These are phyloP conservation scores for Viscum album DNA, from an alignment of 177 flowering plant species.

Conservation along the genomic window DNA sequence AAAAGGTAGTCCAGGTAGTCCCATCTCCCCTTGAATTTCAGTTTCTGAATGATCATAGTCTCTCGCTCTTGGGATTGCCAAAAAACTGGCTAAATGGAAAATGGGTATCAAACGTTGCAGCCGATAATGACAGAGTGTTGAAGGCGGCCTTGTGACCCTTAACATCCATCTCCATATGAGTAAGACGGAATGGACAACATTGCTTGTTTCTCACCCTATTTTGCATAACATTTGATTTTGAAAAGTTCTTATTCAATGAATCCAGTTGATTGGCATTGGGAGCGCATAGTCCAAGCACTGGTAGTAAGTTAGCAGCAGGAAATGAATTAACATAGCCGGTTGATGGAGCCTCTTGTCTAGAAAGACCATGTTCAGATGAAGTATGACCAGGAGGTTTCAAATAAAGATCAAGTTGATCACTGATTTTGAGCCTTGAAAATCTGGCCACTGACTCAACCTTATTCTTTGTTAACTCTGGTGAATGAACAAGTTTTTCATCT, in stretches of 20 bases:
- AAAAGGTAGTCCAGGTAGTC: slow-evolving; percentile 40
- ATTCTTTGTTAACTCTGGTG: slow-evolving; percentile 27
- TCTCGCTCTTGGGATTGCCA: slow-evolving; percentile 28
- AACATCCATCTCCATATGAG: slow-evolving; percentile 23
- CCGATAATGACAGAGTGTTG: slow-evolving; percentile 26
- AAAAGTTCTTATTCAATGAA: slow-evolving; percentile 26
- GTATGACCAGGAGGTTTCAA: slow-evolving; percentile 13
- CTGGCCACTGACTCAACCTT: slow-evolving; percentile 27
- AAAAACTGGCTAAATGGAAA: slow-evolving; percentile 43
- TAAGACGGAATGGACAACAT: slow-evolving; percentile 50
- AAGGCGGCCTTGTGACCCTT: slow-evolving; percentile 24
- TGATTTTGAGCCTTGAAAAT: slow-evolving; percentile 26
- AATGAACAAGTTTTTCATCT: slow-evolving; percentile 19
- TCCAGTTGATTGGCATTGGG: slow-evolving; percentile 61
- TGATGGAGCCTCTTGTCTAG: slow-evolving; percentile 24
- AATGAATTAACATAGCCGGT: slow-evolving; percentile 18
- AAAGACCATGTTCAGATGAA: slow-evolving; percentile 24
- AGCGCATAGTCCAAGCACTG: slow-evolving; percentile 84
- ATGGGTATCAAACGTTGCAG: slow-evolving; percentile 26
- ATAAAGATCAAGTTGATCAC: slow-evolving; percentile 20
- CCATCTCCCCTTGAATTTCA: slow-evolving; percentile 45
- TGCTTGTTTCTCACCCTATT: slow-evolving; percentile 27
- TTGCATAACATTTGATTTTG: slow-evolving; percentile 35
- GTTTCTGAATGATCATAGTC: slow-evolving; percentile 24
- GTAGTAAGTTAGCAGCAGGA: slow-evolving; percentile 35